Percentiles rank a stretch among this genome's conserved stretches.
phyloP scores from a whole-genome alignment of 164 flowering plant genomes.

The Liquidambar formosana region DNA sequence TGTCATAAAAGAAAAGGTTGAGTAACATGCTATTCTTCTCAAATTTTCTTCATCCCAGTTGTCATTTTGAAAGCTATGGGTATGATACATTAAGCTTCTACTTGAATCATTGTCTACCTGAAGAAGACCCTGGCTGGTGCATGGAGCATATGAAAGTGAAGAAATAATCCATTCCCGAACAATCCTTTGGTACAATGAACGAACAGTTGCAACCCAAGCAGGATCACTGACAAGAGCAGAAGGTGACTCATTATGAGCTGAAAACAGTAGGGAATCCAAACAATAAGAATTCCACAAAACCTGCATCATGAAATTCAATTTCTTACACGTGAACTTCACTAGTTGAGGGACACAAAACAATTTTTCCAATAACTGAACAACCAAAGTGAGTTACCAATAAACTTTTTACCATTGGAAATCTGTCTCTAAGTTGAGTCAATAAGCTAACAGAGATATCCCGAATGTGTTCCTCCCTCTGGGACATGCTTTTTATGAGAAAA shows the following conservation, averaged over 20 bases:
- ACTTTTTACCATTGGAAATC: conserved; percentile 76
- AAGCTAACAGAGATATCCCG: conserved; percentile 78
- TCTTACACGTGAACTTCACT: neutral
- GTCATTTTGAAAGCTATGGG: no score
- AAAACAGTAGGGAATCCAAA: conserved; percentile 79
- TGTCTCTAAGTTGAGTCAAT: conserved; percentile 73
- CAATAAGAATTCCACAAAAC: conserved; percentile 92
- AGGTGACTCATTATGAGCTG: conserved; percentile 60
- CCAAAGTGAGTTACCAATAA: neutral
- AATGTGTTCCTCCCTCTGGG: conserved; percentile 89
- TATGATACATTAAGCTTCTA: no score
- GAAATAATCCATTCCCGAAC: conserved; percentile 87
- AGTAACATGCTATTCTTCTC: no score
- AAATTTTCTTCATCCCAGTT: no score
- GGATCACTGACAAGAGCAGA: conserved; percentile 83
- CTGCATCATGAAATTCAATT: conserved; percentile 43
- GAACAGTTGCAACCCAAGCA: conserved; percentile 65
- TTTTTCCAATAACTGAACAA: neutral
- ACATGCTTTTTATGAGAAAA: conserved; percentile 83
- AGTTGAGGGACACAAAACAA: neutral
- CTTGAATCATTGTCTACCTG: conserved; percentile 67
- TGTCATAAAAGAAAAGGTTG: no score
- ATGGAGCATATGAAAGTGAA: conserved; percentile 94
- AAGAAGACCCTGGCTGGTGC: conserved; percentile 96
- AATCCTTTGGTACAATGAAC: conserved; percentile 75